These are phyloP conservation scores for Triticum monococcum DNA, from an alignment of 176 grass and related monocot species.

Conservation along the genomic window DNA sequence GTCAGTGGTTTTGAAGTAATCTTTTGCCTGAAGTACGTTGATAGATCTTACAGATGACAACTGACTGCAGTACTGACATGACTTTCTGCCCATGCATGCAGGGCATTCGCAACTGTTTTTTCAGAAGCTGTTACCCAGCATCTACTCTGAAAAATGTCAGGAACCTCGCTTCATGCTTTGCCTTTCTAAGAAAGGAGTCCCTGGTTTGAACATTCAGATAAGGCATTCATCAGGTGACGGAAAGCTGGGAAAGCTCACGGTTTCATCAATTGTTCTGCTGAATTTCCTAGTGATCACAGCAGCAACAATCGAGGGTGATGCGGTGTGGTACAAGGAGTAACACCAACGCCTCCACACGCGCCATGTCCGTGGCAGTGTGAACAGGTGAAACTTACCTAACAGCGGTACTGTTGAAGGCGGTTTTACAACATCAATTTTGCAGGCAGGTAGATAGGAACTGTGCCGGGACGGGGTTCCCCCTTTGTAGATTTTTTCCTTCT, in stretches of 20 bases:
- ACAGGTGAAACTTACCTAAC: neutral
- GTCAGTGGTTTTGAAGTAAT: constrained; percentile 32
- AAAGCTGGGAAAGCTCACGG: neutral
- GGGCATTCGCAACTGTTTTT: constrained; percentile 9
- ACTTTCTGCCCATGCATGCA: constrained; percentile 24
- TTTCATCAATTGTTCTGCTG: neutral
- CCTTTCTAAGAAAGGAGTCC: constrained; percentile 5
- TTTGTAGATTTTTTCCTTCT: constrained; percentile 18
- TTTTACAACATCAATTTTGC: constrained; percentile 49
- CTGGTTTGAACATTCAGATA: constrained; percentile 22
- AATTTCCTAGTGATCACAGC: neutral
- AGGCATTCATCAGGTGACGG: constrained; percentile 11
- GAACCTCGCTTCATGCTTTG: constrained; percentile 25
- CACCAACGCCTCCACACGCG: neutral
- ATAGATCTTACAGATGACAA: neutral
- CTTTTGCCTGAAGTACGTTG: neutral
- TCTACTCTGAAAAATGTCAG: constrained; percentile 9
- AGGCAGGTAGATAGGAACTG: constrained; percentile 43
- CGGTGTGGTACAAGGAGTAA: constrained; percentile 1
- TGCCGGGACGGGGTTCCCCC: neutral
- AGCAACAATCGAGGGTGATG: neutral
- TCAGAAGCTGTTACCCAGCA: constrained; percentile 5
- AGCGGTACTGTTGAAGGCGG: neutral
- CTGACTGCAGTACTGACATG: constrained; percentile 23
- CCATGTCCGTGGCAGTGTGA: neutral